Conservation (phyloP, 345 rosid genomes). For the Chamaenerion angustifolium region DNA sequence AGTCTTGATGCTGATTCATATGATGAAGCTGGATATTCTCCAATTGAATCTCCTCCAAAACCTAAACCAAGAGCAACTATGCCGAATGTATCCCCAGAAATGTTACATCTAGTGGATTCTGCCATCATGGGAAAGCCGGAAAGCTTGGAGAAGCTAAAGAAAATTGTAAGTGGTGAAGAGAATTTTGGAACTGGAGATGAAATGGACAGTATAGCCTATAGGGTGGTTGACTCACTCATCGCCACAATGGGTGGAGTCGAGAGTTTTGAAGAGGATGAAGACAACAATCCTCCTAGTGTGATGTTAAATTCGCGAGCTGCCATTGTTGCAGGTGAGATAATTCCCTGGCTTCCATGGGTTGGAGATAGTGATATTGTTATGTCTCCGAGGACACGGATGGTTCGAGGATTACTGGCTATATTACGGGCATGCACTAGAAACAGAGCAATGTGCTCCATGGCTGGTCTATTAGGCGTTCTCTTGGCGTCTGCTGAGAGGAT, state of each 20-base stretch:
- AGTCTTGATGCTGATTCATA: slow-evolving; percentile 39
- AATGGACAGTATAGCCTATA: slow-evolving; percentile 60
- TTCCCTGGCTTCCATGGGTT: slow-evolving; percentile 72
- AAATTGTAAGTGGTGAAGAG: slow-evolving; percentile 67
- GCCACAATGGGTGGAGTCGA: slow-evolving; percentile 99
- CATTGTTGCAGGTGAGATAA: slow-evolving; percentile 84
- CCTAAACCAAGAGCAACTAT: slow-evolving; percentile 50
- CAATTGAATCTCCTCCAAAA: slow-evolving; percentile 52
- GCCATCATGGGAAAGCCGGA: slow-evolving; percentile 98
- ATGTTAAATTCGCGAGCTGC: slow-evolving; percentile 98
- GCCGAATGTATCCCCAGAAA: slow-evolving; percentile 96
- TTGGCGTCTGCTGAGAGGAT: slow-evolving; percentile 75
- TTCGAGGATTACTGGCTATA: slow-evolving; percentile 81
- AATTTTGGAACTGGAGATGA: slow-evolving; percentile 69
- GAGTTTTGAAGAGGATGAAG: slow-evolving; percentile 94
- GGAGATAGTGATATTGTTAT: slow-evolving; percentile 56
- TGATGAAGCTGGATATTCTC: slow-evolving; percentile 34
- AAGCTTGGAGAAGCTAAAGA: slow-evolving; percentile 77
- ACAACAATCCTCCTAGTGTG: slow-evolving; percentile 91
- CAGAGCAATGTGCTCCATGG: slow-evolving; percentile 93
- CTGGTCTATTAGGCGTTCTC: slow-evolving; percentile 83
- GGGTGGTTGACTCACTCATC: slow-evolving; percentile 90
- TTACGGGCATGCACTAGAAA: slow-evolving; percentile 96
- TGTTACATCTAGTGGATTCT: slow-evolving; percentile 95
- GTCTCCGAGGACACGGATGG: slow-evolving; percentile 96